These are phyloP conservation scores for Salix koriyanagi DNA, from an alignment of 345 rosid genomes.

Conservation along the genomic window DNA sequence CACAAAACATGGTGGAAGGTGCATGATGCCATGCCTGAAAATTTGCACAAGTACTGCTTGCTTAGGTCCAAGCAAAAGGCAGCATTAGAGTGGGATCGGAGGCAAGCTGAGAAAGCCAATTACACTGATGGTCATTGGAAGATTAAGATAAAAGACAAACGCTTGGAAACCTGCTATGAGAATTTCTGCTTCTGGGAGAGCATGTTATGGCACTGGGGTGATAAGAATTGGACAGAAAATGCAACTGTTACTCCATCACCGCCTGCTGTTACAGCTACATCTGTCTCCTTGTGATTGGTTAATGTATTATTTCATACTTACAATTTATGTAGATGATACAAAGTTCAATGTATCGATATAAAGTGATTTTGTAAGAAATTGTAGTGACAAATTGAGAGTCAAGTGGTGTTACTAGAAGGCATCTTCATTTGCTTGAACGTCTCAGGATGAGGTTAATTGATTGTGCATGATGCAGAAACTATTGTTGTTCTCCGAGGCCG, in stretches of 20 bases:
- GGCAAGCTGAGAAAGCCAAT: conserved; percentile 73
- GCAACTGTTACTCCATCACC: conserved; percentile 35
- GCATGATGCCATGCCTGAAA: conserved; percentile 74
- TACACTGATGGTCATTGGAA: conserved; percentile 82
- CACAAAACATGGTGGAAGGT: conserved; percentile 85
- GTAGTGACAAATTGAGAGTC: not conserved
- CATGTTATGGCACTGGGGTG: conserved; percentile 94
- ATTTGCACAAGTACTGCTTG: conserved; percentile 65
- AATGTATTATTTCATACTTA: not conserved
- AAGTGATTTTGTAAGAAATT: not conserved
- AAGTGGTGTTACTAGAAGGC: not conserved
- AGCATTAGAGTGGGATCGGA: conserved; percentile 79
- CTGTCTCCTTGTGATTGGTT: conserved; percentile 32
- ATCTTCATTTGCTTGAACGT: not conserved
- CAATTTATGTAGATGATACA: not conserved
- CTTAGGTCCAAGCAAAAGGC: conserved; percentile 82
- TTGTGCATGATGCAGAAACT: no score
- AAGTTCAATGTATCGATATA: not conserved
- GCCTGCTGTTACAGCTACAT: conserved; percentile 18
- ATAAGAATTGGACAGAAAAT: conserved; percentile 61
- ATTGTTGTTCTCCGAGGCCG: no score
- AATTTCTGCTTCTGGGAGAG: conserved; percentile 79
- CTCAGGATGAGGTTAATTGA: no score
- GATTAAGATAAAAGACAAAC: conserved; percentile 61
- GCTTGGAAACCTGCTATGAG: conserved; percentile 65